phyloP scores from a whole-genome alignment of 768 basidiomycete genomes.

The Kockovaella imperatae region DNA sequence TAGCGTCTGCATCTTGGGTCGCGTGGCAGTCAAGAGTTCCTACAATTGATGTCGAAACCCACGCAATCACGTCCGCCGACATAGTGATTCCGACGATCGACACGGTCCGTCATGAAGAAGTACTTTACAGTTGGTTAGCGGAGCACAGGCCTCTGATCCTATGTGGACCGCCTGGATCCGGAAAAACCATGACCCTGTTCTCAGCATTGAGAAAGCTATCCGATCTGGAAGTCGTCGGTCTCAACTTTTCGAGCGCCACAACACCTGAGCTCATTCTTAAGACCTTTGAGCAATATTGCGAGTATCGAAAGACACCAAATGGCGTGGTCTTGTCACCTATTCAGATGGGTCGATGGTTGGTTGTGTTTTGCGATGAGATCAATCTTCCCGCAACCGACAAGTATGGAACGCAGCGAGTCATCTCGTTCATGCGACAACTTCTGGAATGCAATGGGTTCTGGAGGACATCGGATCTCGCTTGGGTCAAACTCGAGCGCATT shows the following conservation, averaged over 20 bases:
- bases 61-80: constrained; percentile 89
- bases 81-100: constrained; percentile 98
- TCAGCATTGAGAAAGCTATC: constrained; percentile 94
- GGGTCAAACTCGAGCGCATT: constrained; percentile 97
- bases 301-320: constrained; percentile 95
- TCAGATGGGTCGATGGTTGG: constrained; percentile 95
- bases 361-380: constrained; percentile 99
- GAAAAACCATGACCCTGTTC: constrained; percentile 99
- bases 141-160: constrained; percentile 98
- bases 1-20: constrained; percentile 75
- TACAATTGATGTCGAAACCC: constrained; percentile 91
- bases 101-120: constrained; percentile 96
- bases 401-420: constrained; percentile 96
- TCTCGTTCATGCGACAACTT: constrained; percentile 94
- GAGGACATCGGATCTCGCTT: constrained; percentile 86
- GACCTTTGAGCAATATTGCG: constrained; percentile 99
- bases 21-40: constrained; percentile 90
- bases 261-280: constrained; percentile 96
- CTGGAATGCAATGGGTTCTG: constrained; percentile 93
- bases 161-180: constrained; percentile 98
- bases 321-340: constrained; percentile 90
- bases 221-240: constrained; percentile 96
- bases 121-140: constrained; percentile 95
- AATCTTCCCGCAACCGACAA: constrained; percentile 94
- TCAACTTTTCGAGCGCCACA: constrained; percentile 98